Base-by-base conservation (phyloP, 2,329 filamentous ascomycete genomes). In the Monilinia polystroma region DNA sequence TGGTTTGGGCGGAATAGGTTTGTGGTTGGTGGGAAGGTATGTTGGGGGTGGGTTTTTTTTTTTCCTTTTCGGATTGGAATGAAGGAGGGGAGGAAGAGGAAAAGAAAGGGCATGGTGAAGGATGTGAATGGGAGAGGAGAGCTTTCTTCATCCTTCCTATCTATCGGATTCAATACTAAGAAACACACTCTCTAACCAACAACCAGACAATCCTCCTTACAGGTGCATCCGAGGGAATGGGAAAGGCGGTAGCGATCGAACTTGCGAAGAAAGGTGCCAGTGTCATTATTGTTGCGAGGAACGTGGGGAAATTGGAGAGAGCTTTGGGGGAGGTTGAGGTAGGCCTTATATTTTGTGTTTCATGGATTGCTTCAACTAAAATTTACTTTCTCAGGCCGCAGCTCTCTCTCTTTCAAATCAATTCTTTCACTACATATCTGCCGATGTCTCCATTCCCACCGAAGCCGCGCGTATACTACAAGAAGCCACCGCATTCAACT, bases 211-310 rank as follows among this genome's bases (percentile, higher is more conserved):
- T 96, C 63, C 82, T 98, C 66, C 82, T 99, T 63, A 99, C 95
- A 0, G 95, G 95, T 57, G 93, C 89, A 43, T 97, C 95, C 0
- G 91, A 97, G 76, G 95, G 95, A 67, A 92, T 97, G 90, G 95
- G 95, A 68, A 87, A 88, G 72, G 87, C 87, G 63, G 86, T 89
- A 26, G 93, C 89, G 6, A 83, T 86, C 63, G 84, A 93, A 71
- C 86, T 99, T 55, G 85, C 94, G 3, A 81, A 85, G 60, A 93
- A 93, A 77, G 95, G 95, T 57, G 94, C 95, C 68, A 92, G 93
- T 77, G 77, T 99, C 66, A 86, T 96, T 70, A 87, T 98, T 70
- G 89, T 97, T 62, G 89, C 94, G 18, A 90, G 95, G 65, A 91
- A 89, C 71, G 81, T 86, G 16, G 80, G 80, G 67, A 96, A 94